These are phyloP conservation scores for Solanum corneliomulleri DNA, from an alignment of 257 asterid genomes.

Conservation along the genomic window DNA sequence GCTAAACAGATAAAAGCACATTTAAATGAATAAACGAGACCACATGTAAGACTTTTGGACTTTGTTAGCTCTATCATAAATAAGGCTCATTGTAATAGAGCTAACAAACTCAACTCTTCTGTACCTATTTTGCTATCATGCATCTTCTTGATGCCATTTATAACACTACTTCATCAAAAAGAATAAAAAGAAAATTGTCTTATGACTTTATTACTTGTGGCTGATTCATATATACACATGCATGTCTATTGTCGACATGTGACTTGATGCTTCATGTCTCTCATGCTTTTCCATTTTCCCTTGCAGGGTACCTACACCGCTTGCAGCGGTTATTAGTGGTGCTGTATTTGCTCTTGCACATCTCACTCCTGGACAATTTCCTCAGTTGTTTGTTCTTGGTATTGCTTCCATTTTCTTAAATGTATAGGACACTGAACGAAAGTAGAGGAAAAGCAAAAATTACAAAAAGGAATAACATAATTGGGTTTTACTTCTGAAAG, in stretches of 20 bases:
- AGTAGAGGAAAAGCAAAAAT: not conserved
- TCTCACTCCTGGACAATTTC: constrained; percentile 90
- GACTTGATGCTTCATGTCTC: not conserved
- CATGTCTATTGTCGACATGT: not conserved
- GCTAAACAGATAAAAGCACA: not conserved
- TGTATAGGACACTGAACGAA: not conserved
- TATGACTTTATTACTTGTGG: not conserved
- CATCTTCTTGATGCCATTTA: not conserved
- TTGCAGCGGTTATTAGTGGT: constrained; percentile 69
- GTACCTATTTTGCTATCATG: not conserved
- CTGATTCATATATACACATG: not conserved
- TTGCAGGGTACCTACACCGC: constrained; percentile 92
- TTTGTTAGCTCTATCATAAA: not conserved
- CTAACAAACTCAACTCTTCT: not conserved
- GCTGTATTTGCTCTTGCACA: constrained; percentile 85
- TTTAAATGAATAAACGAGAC: too few relatives aligned
- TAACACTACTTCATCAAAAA: not conserved
- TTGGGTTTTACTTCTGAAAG: not conserved
- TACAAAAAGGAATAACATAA: not conserved
- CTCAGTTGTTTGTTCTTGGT: constrained; percentile 93
- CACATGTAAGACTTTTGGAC: not conserved
- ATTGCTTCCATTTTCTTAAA: constrained; percentile 1
- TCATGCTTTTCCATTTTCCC: constrained; percentile 1
- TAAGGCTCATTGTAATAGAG: not conserved
- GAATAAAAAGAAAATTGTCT: not conserved